phyloP scores from a whole-genome alignment of 2,329 filamentous ascomycete genomes.

The Fusarium chaquense region DNA sequence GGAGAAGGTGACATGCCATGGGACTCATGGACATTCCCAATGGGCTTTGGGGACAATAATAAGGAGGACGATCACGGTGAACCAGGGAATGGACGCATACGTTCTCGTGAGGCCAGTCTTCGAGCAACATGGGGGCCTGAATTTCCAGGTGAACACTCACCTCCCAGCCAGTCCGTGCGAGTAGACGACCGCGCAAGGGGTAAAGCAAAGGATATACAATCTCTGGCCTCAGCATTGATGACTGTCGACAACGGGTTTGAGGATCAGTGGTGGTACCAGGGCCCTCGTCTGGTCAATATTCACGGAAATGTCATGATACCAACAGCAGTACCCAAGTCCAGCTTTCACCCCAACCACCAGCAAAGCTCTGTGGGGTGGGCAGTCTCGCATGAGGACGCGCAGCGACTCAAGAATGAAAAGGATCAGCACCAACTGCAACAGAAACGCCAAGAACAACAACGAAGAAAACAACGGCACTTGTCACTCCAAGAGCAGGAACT shows the following conservation, averaged over 20 bases:
- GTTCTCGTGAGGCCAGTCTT: conserved; percentile 30
- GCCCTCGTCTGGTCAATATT: conserved; percentile 49
- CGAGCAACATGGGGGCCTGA: conserved; percentile 40
- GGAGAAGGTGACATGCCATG: conserved; percentile 64
- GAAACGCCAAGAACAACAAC: conserved; percentile 7
- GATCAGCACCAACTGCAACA: conserved; percentile 24
- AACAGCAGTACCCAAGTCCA: conserved; percentile 28
- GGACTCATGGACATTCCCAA: conserved; percentile 52
- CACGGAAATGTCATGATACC: conserved; percentile 39
- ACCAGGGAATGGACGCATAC: neutral
- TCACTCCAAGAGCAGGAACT: conserved; percentile 28
- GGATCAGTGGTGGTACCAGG: conserved; percentile 69
- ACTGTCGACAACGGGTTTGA: conserved; percentile 70
- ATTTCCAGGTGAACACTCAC: conserved; percentile 21
- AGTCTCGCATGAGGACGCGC: conserved; percentile 17
- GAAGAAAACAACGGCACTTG: conserved; percentile 21
- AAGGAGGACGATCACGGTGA: conserved; percentile 16
- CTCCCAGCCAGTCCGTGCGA: neutral
- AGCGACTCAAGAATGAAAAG: conserved; percentile 13
- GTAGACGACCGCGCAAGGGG: conserved; percentile 51
- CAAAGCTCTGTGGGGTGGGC: conserved; percentile 39
- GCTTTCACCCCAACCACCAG: conserved; percentile 22
- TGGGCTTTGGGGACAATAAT: conserved; percentile 37
- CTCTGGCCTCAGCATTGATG: conserved; percentile 65
- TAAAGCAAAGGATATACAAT: conserved; percentile 57